Evolutionary conservation across 768 basidiomycete genomes (phyloP).

Genomic region (Mycena indigotica): DNA sequence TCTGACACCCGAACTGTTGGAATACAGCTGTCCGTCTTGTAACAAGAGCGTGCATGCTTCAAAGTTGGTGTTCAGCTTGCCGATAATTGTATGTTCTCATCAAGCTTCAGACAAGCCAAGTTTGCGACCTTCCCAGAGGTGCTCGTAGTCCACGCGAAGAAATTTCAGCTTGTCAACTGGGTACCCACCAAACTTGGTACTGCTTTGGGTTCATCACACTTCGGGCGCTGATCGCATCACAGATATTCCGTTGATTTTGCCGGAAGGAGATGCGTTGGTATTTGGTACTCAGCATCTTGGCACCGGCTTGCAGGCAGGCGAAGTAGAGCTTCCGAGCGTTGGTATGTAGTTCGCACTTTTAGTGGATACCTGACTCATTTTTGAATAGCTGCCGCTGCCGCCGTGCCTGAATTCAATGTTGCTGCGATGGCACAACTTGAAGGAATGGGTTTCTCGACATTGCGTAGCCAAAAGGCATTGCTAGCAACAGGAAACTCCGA

Average conservation of each 20-base stretch:
- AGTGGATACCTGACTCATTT: neutral
- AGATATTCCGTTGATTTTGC: slow-evolving; percentile 83
- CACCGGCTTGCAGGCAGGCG: slow-evolving; percentile 66
- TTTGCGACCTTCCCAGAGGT: slow-evolving; percentile 90
- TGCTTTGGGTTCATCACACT: neutral
- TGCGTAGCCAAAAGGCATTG: slow-evolving; percentile 88
- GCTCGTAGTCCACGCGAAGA: slow-evolving; percentile 86
- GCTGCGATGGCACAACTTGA: slow-evolving; percentile 76
- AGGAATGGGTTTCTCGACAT: slow-evolving; percentile 86
- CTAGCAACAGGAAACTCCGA: slow-evolving; percentile 81
- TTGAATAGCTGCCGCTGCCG: slow-evolving; percentile 29
- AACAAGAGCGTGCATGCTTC: slow-evolving; percentile 64
- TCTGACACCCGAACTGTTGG: slow-evolving; percentile 64
- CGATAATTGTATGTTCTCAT: slow-evolving; percentile 4
- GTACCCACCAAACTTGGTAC: slow-evolving; percentile 91
- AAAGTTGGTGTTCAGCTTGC: slow-evolving; percentile 54
- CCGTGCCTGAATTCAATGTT: slow-evolving; percentile 69
- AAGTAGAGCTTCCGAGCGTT: slow-evolving; percentile 65
- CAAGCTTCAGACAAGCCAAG: slow-evolving; percentile 57
- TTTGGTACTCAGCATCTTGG: slow-evolving; percentile 67
- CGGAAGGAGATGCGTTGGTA: slow-evolving; percentile 54
- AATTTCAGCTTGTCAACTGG: slow-evolving; percentile 96
- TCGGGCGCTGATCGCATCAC: neutral
- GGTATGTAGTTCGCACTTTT: slow-evolving; percentile 24
- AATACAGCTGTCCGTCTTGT: slow-evolving; percentile 82